Percentiles rank a stretch among this genome's conserved stretches.
These are phyloP conservation scores for Echium plantagineum DNA, from an alignment of 257 asterid species.

Conservation along the genomic window DNA sequence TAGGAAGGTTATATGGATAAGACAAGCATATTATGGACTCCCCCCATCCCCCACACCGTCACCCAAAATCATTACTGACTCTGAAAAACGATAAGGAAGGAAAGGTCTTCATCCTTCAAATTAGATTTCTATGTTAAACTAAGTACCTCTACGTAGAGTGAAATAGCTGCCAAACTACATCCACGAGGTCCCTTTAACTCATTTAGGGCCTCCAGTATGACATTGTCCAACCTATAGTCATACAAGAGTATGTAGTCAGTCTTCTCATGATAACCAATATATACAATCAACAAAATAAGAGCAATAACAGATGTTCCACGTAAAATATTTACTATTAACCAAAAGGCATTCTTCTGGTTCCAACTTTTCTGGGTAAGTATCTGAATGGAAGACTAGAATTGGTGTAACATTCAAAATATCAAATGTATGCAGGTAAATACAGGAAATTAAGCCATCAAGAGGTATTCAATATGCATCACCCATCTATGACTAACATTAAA, in stretches of 20 bases:
- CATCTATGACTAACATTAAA: not conserved
- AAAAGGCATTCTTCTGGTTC: not conserved
- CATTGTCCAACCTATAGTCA: constrained; percentile 56
- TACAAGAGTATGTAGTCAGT: constrained; percentile 6
- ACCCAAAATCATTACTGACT: too few species aligned
- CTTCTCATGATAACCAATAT: not conserved
- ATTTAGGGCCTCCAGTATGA: constrained; percentile 70
- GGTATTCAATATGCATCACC: not conserved
- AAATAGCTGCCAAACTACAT: constrained; percentile 53
- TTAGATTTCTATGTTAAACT: not conserved
- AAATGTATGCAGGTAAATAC: not conserved
- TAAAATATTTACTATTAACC: not conserved
- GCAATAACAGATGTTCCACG: not conserved
- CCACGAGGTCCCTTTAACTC: constrained; percentile 93
- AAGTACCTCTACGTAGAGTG: constrained; percentile 61
- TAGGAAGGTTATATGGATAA: too few species aligned
- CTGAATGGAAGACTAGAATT: not conserved
- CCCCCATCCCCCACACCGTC: too few species aligned
- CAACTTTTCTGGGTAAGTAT: not conserved
- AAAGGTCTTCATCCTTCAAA: not conserved
- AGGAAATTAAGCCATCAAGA: not conserved
- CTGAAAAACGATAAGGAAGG: not conserved
- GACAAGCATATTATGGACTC: too few species aligned
- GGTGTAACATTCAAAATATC: not conserved
- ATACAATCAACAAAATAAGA: not conserved